These are phyloP conservation scores for Lactarius pseudohatsudake DNA, from an alignment of 768 basidiomycete genomes.

Conservation along the genomic window DNA sequence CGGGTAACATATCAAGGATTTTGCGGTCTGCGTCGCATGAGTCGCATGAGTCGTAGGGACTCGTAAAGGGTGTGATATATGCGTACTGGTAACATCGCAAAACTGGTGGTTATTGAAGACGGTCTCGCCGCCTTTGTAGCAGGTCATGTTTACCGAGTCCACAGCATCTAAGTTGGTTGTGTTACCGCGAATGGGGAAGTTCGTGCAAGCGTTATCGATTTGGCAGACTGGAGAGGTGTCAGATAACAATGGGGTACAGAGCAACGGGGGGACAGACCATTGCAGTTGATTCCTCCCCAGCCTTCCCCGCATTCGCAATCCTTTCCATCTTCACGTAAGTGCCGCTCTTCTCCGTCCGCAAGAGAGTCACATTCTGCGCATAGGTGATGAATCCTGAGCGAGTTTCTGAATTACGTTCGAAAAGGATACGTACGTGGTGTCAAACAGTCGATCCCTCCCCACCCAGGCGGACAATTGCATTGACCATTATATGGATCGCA, in stretches of 20 bases:
- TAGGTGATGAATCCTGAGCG: neutral
- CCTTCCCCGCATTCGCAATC: slow-evolving; percentile 90
- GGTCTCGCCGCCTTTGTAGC: slow-evolving; percentile 89
- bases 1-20: slow-evolving; percentile 91
- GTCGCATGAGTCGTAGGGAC: slow-evolving; percentile 4
- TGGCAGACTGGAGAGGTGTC: slow-evolving; percentile 69
- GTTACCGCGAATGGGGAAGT: slow-evolving; percentile 64
- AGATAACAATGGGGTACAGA: neutral
- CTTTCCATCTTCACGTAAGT: slow-evolving; percentile 71
- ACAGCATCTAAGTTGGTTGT: slow-evolving; percentile 43
- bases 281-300: slow-evolving; percentile 97
- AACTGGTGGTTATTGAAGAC: slow-evolving; percentile 97
- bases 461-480: slow-evolving; percentile 96
- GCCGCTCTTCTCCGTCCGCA: slow-evolving; percentile 83
- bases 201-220: slow-evolving; percentile 72
- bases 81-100: slow-evolving; percentile 96
- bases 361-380: slow-evolving; percentile 87
- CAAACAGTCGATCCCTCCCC: slow-evolving; percentile 95
- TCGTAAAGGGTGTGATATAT: neutral
- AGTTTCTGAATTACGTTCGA: neutral
- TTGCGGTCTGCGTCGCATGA: slow-evolving; percentile 68
- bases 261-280: slow-evolving; percentile 55
- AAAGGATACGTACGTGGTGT: slow-evolving; percentile 68
- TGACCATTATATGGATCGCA: slow-evolving; percentile 94
- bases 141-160: slow-evolving; percentile 71